Percentiles rank a stretch among this genome's conserved stretches.
These are phyloP conservation scores for Endoconidiophora polonica DNA, from an alignment of 2,329 filamentous ascomycete genomes.

Conservation along the genomic window DNA sequence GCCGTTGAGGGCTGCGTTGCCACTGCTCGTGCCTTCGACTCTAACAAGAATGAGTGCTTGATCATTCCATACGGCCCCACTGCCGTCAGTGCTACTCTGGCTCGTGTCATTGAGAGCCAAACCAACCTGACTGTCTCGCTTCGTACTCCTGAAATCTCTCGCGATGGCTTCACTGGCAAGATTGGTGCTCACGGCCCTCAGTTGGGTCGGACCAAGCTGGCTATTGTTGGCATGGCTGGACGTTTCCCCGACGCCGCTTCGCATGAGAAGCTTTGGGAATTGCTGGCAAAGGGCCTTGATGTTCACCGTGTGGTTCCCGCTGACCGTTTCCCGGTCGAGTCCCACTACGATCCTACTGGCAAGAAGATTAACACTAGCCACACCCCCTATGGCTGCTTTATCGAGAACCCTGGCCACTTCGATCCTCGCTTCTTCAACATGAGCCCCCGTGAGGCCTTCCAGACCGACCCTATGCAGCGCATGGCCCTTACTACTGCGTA, in stretches of 20 bases:
- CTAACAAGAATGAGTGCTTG: slow-evolving; percentile 23
- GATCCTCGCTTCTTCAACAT: slow-evolving; percentile 72
- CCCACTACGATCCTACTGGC: slow-evolving; percentile 50
- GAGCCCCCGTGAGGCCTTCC: slow-evolving; percentile 59
- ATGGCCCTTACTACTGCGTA: slow-evolving; percentile 59
- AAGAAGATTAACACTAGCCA: slow-evolving; percentile 52
- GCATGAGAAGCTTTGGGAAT: slow-evolving; percentile 40
- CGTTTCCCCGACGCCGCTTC: slow-evolving; percentile 26
- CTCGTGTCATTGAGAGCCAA: slow-evolving; percentile 25
- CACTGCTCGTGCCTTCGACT: slow-evolving; percentile 23
- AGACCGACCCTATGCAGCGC: slow-evolving; percentile 62
- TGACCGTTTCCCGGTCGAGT: slow-evolving; percentile 50
- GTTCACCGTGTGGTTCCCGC: slow-evolving; percentile 46
- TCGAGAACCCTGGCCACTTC: slow-evolving; percentile 56
- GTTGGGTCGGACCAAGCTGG: slow-evolving; percentile 47
- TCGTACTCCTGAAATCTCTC: slow-evolving; percentile 21
- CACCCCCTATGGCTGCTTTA: slow-evolving; percentile 52
- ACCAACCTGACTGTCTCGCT: slow-evolving; percentile 28
- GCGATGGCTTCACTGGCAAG: slow-evolving; percentile 20
- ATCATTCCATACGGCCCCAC: slow-evolving; percentile 35
- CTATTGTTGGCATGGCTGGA: slow-evolving; percentile 52
- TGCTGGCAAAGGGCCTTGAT: slow-evolving; percentile 50
- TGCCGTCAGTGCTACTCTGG: slow-evolving; percentile 30
- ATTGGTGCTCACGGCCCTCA: slow-evolving; percentile 31
- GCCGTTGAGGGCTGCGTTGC: slow-evolving; percentile 31